Base-by-base conservation (phyloP, 345 rosid species). In the Populus nigra region DNA sequence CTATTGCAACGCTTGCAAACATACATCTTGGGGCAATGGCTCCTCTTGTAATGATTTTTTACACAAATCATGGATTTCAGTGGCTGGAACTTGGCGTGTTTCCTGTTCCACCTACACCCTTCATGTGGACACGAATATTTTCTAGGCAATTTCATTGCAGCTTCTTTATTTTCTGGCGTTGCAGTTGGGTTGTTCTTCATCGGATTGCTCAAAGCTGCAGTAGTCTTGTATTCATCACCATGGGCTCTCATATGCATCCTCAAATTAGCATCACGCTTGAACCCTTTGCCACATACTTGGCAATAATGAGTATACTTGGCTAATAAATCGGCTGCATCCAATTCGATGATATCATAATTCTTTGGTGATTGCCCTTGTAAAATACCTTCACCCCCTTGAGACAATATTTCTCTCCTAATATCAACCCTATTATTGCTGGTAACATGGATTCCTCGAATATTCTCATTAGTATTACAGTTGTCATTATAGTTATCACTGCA, bases 241-340 rank as follows among this genome's bases (percentile, higher is more conserved):
- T 94, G 98, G 18, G 98, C 96, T 82, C 98, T 88, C 98, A 94
- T 94, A 77, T 94, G 98, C 98, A 94, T 94, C 86, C 98, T 89
- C 73, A 92, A 76, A 82, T 94, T 94, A 38, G 98, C 98, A 9
- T 94, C 97, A 43, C 97, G 83, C 83, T 92, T 94, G 87, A 92
- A 94, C 65, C 98, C 97, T 82, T 94, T 94, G 17, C 92, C 92
- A 12, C 97, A 94, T 57, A 94, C 85, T 66, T 86, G 89, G 76
- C 98, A 94, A 69, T 91, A 89, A 86, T 94, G 98, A 8, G 94
- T 90, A 84, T 91, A 94, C 82, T 92, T 94, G 0, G 98, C 97
- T 53, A 94, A 74, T 33, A 94, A 77, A 65, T 91, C 90, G 0
- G 81, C 81, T 2, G 83, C 96, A n/a, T 84, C 89, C 74, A 91